phyloP scores from a whole-genome alignment of 352 stramenopile species.

The Globisporangium nunn region DNA sequence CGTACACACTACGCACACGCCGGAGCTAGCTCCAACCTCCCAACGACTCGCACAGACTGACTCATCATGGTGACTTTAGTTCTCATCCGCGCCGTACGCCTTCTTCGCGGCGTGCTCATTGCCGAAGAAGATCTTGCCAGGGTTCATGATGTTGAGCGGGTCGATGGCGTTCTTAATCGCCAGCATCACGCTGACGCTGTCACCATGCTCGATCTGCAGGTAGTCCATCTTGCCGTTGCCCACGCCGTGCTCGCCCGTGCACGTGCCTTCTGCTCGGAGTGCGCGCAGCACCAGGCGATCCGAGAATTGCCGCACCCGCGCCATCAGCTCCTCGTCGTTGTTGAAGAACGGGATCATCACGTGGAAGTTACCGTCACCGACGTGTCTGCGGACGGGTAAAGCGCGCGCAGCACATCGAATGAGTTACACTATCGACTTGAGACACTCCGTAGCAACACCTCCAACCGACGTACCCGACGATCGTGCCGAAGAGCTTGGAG shows the following conservation, averaged over 20 bases:
- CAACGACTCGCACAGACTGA: too few relatives aligned
- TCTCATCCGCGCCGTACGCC: conserved; percentile 4
- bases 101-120: conserved; percentile 18
- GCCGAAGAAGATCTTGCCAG: conserved; percentile 93
- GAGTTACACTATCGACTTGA: background rate
- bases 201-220: conserved; percentile 87
- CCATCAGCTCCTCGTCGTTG: conserved; percentile 81
- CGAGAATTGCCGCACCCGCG: conserved; percentile 86
- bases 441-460: background rate
- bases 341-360: conserved; percentile 91
- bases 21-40: too few relatives aligned
- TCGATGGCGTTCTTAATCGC: conserved; percentile 93
- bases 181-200: conserved; percentile 90
- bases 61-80: background rate
- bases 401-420: background rate
- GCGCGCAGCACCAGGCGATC: conserved; percentile 76
- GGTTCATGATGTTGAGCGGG: conserved; percentile 96
- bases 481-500: conserved; percentile 86
- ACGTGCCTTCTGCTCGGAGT: conserved; percentile 91
- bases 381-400: conserved; percentile 32
- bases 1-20: too few relatives aligned
- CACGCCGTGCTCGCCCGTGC: conserved; percentile 97
- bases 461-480: conserved; percentile 70
- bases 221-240: conserved; percentile 94
- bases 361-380: conserved; percentile 98